A percentile compares a stretch with the other conserved stretches of the same genome.
These are phyloP conservation scores for Colletotrichum ledebouriae DNA, from an alignment of 2,329 filamentous ascomycete genomes.

Conservation along the genomic window DNA sequence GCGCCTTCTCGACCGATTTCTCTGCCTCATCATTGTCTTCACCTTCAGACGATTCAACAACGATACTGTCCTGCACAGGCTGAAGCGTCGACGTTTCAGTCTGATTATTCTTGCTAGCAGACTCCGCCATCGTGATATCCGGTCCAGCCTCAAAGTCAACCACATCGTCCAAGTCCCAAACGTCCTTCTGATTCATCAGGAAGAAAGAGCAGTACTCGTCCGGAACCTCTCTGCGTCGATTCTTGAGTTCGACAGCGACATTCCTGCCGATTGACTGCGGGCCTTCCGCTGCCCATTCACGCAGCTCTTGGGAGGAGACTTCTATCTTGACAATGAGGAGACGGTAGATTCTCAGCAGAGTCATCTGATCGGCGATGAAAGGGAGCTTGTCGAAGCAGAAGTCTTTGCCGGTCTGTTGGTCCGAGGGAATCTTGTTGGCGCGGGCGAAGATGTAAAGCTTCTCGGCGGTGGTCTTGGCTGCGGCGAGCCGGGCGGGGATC, in stretches of 20 bases:
- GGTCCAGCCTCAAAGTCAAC: not conserved
- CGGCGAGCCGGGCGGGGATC: not conserved
- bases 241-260: not conserved
- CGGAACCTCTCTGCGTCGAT: not conserved
- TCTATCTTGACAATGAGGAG: conserved; percentile 3
- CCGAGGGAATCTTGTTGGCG: not conserved
- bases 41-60: too few species aligned
- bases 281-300: conserved; percentile 3
- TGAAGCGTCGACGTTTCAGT: not conserved
- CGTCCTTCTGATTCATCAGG: not conserved
- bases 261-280: not conserved
- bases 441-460: not conserved
- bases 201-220: not conserved
- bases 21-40: too few species aligned
- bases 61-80: not conserved
- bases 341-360: conserved; percentile 25
- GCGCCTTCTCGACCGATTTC: too few species aligned
- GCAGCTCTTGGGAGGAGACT: not conserved
- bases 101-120: not conserved
- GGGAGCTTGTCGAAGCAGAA: conserved; percentile 7
- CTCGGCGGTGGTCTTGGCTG: not conserved
- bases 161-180: not conserved
- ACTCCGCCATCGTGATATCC: not conserved
- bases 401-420: not conserved
- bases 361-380: not conserved